Percentiles rank a stretch among this genome's conserved stretches.
phyloP scores from a whole-genome alignment of 208 protist genomes.

The Tritrichomonas musculus region DNA sequence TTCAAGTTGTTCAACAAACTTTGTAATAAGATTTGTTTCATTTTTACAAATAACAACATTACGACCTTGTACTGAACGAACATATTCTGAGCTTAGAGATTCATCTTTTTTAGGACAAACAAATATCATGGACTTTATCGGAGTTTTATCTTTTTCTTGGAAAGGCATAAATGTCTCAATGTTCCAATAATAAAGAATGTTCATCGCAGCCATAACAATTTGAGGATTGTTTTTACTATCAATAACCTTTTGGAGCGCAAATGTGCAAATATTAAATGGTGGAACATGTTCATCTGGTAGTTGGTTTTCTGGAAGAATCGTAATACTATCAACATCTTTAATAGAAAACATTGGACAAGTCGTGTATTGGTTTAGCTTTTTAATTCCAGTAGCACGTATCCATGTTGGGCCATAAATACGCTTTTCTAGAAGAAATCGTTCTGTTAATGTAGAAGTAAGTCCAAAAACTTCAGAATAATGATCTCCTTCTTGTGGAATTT shows the following conservation, averaged over 20 bases:
- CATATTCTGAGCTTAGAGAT: neutral
- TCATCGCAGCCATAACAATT: too few species aligned
- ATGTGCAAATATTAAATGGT: too few species aligned
- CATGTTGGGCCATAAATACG: neutral
- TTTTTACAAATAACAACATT: neutral
- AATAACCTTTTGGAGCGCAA: too few species aligned
- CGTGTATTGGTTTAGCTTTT: too few species aligned
- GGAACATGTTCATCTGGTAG: too few species aligned
- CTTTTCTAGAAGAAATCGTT: neutral
- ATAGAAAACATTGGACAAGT: too few species aligned
- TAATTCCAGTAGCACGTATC: neutral
- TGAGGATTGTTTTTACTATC: too few species aligned
- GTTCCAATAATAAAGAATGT: neutral
- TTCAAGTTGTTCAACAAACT: neutral
- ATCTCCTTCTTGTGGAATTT: neutral
- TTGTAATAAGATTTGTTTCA: neutral
- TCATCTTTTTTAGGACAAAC: neutral
- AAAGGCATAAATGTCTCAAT: neutral
- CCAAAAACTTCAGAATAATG: neutral
- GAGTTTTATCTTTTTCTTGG: neutral
- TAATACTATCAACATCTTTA: too few species aligned
- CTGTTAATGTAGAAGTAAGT: neutral
- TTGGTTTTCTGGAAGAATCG: too few species aligned
- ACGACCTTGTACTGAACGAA: neutral
- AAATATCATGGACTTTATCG: neutral